These are phyloP conservation scores for Posidonia australis DNA, from an alignment of 106 monocot species.

Conservation along the genomic window DNA sequence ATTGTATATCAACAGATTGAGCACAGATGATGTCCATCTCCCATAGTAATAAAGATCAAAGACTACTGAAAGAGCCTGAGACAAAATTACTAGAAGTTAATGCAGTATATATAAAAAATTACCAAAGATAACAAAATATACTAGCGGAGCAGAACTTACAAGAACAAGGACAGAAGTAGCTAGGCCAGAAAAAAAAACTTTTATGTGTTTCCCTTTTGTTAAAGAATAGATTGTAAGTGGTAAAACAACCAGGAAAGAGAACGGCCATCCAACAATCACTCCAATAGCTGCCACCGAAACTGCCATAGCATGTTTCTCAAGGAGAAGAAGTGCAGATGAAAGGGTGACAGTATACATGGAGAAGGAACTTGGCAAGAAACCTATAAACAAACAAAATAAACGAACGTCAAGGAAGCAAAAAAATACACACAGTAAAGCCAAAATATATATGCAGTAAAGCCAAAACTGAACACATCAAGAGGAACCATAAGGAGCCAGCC, in stretches of 20 bases:
- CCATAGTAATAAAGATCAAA: conserved; percentile 68
- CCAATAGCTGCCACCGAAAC: conserved; percentile 83
- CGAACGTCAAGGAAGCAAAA: not conserved
- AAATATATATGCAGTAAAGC: not conserved
- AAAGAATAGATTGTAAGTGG: conserved; percentile 70
- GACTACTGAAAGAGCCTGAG: conserved; percentile 61
- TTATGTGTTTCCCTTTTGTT: conserved; percentile 39
- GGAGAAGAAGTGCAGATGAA: conserved; percentile 83
- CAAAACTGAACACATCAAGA: not conserved
- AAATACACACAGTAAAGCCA: not conserved
- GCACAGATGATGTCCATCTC: conserved; percentile 84
- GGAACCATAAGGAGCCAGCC: not conserved
- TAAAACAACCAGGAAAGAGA: conserved; percentile 73
- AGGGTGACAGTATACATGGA: conserved; percentile 97
- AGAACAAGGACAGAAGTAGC: conserved; percentile 48
- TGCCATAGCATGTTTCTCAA: conserved; percentile 66
- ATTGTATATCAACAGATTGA: conserved; percentile 86
- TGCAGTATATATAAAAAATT: not conserved
- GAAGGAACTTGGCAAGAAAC: conserved; percentile 95
- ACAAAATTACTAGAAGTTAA: not conserved
- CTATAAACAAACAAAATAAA: conserved; percentile 25
- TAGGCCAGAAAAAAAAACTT: conserved; percentile 61
- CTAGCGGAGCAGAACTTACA: conserved; percentile 41
- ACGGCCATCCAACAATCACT: conserved; percentile 93
- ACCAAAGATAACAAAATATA: conserved; percentile 1